Evolutionary conservation across 148 eudicot genomes (phyloP).

Genomic region (Mesembryanthemum crystallinum): DNA sequence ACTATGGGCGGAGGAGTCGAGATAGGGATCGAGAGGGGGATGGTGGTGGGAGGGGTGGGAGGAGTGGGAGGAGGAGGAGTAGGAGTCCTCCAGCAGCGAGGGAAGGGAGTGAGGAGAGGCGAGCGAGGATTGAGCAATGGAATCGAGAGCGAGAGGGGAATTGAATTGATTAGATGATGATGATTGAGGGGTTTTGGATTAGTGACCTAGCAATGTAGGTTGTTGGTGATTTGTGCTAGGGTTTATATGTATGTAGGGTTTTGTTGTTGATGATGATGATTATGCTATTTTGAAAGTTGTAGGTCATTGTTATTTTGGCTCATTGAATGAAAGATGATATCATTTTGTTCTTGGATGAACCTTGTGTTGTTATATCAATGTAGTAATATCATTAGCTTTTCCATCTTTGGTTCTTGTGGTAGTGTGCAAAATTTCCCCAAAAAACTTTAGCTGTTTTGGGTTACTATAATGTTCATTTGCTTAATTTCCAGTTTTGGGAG

Average conservation of each 20-base stretch:
- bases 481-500: too few species aligned
- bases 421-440: background rate
- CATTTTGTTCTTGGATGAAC: background rate
- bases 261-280: background rate
- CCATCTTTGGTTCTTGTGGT: background rate
- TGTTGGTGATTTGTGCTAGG: background rate
- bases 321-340: background rate
- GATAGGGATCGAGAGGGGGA: conserved; percentile 29
- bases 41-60: conserved; percentile 25
- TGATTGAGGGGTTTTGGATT: background rate
- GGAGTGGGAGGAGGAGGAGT: conserved; percentile 36
- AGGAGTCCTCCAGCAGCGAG: conserved; percentile 28
- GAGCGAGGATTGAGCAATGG: conserved; percentile 66
- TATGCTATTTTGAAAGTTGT: background rate
- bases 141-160: conserved; percentile 49
- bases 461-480: background rate
- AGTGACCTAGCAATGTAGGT: too few species aligned
- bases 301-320: conserved; percentile 6
- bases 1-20: conserved; percentile 16
- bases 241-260: background rate
- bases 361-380: background rate
- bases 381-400: background rate
- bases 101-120: conserved; percentile 60
- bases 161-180: background rate
- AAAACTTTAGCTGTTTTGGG: background rate